A percentile compares a stretch with the other conserved stretches of the same genome.
phyloP scores from a whole-genome alignment of 345 rosid species.

The Citrus hindsii region DNA sequence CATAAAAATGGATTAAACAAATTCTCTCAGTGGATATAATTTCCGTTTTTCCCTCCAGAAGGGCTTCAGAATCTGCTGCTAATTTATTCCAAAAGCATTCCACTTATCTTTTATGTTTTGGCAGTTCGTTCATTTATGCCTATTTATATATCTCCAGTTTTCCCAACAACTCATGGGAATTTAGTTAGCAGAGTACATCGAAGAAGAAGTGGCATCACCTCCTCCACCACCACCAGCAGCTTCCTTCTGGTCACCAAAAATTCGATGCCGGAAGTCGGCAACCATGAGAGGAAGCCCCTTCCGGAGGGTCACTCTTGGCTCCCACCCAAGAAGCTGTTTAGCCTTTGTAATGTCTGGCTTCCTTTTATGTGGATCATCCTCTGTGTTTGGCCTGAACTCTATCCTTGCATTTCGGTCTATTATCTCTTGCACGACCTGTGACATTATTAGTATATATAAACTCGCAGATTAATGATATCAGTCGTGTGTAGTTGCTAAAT shows the following conservation, averaged over 20 bases:
- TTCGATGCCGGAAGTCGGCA: slow-evolving; percentile 66
- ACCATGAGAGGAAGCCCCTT: slow-evolving; percentile 85
- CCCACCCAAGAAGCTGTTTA: slow-evolving; percentile 68
- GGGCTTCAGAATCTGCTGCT: neutral
- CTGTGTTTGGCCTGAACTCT: slow-evolving; percentile 85
- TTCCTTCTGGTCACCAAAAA: slow-evolving; percentile 53
- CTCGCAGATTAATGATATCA: too few relatives aligned
- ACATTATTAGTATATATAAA: neutral
- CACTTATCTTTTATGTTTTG: too few relatives aligned
- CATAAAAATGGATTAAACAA: neutral
- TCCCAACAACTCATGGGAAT: neutral
- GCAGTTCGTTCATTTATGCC: too few relatives aligned
- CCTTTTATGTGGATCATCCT: slow-evolving; percentile 85
- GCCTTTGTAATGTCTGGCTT: slow-evolving; percentile 90
- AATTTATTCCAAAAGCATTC: slow-evolving; percentile 1
- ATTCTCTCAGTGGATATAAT: neutral
- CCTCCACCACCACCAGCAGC: neutral
- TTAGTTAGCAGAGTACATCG: slow-evolving; percentile 1
- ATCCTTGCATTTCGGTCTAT: slow-evolving; percentile 78
- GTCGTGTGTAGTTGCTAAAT: neutral
- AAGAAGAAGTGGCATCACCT: neutral
- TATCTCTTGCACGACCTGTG: slow-evolving; percentile 68
- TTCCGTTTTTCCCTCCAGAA: neutral
- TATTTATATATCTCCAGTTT: neutral
- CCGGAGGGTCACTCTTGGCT: slow-evolving; percentile 67